These are phyloP conservation scores for Tephrocybe sp. DNA, from an alignment of 768 basidiomycete species.

Conservation along the genomic window DNA sequence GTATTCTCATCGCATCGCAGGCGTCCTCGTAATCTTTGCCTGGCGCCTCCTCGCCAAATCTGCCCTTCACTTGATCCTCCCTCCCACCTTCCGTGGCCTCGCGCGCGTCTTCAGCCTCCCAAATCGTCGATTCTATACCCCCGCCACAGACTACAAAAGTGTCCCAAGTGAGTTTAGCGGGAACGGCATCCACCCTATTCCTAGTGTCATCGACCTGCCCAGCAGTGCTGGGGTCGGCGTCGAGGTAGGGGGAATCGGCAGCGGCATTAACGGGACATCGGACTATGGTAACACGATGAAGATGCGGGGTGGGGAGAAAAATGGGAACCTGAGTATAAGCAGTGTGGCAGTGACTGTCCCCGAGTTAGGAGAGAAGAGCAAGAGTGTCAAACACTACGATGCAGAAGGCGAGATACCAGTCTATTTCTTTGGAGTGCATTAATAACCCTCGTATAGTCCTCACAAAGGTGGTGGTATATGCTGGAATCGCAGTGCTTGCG, in stretches of 20 bases:
- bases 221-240: conserved; percentile 42
- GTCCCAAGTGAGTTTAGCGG: conserved; percentile 58
- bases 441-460: conserved; percentile 50
- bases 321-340: conserved; percentile 17
- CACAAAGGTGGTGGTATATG: conserved; percentile 89
- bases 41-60: conserved; percentile 92
- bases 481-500: conserved; percentile 77
- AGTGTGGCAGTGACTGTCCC: background rate
- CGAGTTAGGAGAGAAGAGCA: conserved; percentile 22
- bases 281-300: conserved; percentile 56
- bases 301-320: conserved; percentile 40
- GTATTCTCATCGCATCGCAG: conserved; percentile 32
- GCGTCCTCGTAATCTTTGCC: conserved; percentile 75
- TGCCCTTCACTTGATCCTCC: conserved; percentile 69
- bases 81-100: conserved; percentile 80
- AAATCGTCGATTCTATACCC: conserved; percentile 83
- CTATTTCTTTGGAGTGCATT: conserved; percentile 7
- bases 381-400: conserved; percentile 71
- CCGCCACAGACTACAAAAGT: conserved; percentile 83
- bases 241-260: conserved; percentile 46
- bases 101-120: conserved; percentile 72
- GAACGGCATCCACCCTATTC: conserved; percentile 67
- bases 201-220: conserved; percentile 83
- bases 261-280: conserved; percentile 23
- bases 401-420: conserved; percentile 85